These are phyloP conservation scores for Microcera coccophila DNA, from an alignment of 2,329 filamentous ascomycete genomes.

Conservation along the genomic window DNA sequence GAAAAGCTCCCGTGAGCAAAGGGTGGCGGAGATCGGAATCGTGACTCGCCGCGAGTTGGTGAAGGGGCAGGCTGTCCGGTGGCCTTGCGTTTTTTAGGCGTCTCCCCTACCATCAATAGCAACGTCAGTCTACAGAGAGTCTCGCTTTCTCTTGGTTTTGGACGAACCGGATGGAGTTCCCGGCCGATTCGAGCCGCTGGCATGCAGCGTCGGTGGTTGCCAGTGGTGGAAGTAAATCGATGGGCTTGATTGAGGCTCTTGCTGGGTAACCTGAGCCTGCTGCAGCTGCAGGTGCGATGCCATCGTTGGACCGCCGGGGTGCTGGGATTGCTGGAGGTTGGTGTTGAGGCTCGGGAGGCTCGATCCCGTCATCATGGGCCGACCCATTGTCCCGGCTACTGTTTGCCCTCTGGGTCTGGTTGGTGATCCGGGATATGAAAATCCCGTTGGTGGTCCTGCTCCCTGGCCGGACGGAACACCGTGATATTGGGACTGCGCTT, in stretches of 20 bases:
- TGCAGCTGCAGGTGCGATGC: slow-evolving; percentile 49
- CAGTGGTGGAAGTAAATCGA: slow-evolving; percentile 91
- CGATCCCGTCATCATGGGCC: slow-evolving; percentile 34
- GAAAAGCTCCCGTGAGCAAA: slow-evolving; percentile 28
- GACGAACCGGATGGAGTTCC: slow-evolving; percentile 72
- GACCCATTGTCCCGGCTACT: slow-evolving; percentile 39
- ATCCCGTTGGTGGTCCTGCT: slow-evolving; percentile 30
- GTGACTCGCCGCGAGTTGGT: slow-evolving; percentile 28
- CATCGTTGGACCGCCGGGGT: slow-evolving; percentile 28
- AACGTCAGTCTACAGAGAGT: slow-evolving; percentile 40
- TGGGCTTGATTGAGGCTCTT: slow-evolving; percentile 57
- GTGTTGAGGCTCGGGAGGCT: slow-evolving; percentile 45
- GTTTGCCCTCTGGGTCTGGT: slow-evolving; percentile 49
- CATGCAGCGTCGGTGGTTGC: slow-evolving; percentile 72
- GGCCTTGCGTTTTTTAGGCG: slow-evolving; percentile 82
- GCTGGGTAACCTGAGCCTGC: slow-evolving; percentile 53
- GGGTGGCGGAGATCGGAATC: slow-evolving; percentile 33
- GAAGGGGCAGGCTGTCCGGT: slow-evolving; percentile 38
- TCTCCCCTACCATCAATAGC: slow-evolving; percentile 58
- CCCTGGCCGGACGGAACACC: slow-evolving; percentile 25
- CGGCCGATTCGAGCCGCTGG: slow-evolving; percentile 59
- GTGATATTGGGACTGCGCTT: slow-evolving; percentile 42
- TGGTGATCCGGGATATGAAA: slow-evolving; percentile 49
- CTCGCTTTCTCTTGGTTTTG: slow-evolving; percentile 48
- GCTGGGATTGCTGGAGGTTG: slow-evolving; percentile 38